These are phyloP conservation scores for Polyporus tsugae DNA, from an alignment of 1,284 basidiomycete genomes.

Conservation along the genomic window DNA sequence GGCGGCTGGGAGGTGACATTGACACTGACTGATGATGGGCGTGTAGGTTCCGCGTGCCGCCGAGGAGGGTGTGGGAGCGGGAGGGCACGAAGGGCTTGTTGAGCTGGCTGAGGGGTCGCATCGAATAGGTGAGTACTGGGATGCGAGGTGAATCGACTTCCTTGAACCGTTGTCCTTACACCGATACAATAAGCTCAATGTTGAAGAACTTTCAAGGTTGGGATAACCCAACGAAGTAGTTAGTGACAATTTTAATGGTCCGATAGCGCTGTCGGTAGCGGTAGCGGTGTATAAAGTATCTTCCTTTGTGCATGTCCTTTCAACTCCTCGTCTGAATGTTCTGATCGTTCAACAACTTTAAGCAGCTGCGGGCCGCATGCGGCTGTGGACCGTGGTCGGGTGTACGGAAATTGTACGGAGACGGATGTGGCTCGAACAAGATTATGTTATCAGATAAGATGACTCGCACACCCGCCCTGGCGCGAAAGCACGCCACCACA, in stretches of 20 bases:
- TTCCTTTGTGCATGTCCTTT: background rate
- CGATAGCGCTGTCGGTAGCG: background rate
- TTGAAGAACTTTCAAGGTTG: background rate
- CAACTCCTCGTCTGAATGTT: background rate
- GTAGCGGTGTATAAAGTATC: background rate
- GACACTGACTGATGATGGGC: background rate
- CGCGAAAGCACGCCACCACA: constrained; percentile 23
- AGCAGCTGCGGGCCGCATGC: too few relatives aligned
- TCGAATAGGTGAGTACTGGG: constrained; percentile 52
- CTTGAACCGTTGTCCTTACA: background rate
- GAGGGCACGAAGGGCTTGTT: constrained; percentile 84
- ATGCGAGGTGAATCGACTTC: background rate
- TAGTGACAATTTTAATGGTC: background rate
- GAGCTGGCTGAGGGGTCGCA: constrained; percentile 75
- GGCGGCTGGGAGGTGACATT: background rate
- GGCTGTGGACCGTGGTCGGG: background rate
- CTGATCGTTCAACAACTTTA: background rate
- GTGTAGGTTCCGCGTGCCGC: constrained; percentile 79
- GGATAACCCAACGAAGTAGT: background rate
- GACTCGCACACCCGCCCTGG: background rate
- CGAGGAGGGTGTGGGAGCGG: constrained; percentile 80
- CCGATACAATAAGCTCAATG: too few relatives aligned
- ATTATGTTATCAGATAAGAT: constrained; percentile 32
- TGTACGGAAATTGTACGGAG: background rate
- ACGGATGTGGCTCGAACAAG: background rate